phyloP scores from a whole-genome alignment of 2,329 filamentous ascomycete species.

The Cytospora chrysosperma region DNA sequence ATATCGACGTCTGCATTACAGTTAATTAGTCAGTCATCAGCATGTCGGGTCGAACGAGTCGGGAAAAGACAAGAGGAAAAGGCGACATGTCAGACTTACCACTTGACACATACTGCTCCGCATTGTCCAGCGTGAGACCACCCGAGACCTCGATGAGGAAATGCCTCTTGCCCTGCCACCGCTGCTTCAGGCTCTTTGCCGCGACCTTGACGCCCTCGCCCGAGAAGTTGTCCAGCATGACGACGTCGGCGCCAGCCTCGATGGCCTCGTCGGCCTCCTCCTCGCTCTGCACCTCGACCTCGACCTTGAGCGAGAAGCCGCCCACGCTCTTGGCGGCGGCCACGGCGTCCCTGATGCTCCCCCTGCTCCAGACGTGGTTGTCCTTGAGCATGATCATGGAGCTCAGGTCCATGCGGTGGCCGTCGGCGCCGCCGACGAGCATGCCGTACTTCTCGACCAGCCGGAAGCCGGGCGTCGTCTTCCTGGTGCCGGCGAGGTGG shows the following conservation, averaged over 20 bases:
- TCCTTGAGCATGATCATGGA: constrained; percentile 99
- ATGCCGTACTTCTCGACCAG: constrained; percentile 98
- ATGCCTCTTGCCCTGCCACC: constrained; percentile 71
- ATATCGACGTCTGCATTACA: constrained; percentile 75
- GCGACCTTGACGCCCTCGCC: constrained; percentile 74
- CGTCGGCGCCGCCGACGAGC: constrained; percentile 88
- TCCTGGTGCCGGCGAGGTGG: constrained; percentile 88
- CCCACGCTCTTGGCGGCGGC: constrained; percentile 77
- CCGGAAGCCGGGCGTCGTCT: constrained; percentile 94
- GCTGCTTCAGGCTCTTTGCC: constrained; percentile 72
- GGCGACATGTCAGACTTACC: constrained; percentile 45
- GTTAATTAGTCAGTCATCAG: constrained; percentile 28
- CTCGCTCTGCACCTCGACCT: constrained; percentile 91
- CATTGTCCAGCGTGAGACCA: constrained; percentile 82
- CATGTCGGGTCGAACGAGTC: background rate
- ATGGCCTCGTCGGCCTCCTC: constrained; percentile 90
- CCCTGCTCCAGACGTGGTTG: constrained; percentile 93
- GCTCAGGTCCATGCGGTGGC: constrained; percentile 86
- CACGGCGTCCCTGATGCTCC: constrained; percentile 84
- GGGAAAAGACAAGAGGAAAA: background rate
- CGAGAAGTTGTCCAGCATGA: constrained; percentile 97
- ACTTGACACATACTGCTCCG: constrained; percentile 74
- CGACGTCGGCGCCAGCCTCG: constrained; percentile 83
- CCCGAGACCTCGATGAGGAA: constrained; percentile 92
- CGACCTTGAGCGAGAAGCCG: constrained; percentile 90